A percentile compares a stretch with the other conserved stretches of the same genome.
Evolutionary conservation across 805 yeast genomes (phyloP).

Genomic region (Torulaspora franciscae): DNA sequence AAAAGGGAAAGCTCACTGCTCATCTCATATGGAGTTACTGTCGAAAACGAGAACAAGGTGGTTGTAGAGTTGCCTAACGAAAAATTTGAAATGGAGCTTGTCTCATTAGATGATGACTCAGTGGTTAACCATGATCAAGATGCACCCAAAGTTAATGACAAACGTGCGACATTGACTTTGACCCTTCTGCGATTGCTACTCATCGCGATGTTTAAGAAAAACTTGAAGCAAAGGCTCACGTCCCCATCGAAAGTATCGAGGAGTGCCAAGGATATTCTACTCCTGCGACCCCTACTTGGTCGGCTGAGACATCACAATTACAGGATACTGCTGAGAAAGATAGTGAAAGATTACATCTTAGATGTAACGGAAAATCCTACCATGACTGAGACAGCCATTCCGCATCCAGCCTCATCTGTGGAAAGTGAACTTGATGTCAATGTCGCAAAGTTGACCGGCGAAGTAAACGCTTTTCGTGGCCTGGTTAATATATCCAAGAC

Average conservation of each 20-base stretch:
- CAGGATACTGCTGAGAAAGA: constrained; percentile 25
- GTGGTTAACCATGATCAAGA: constrained; percentile 40
- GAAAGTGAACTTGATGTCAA: constrained; percentile 17
- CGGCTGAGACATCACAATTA: constrained; percentile 33
- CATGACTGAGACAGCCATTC: constrained; percentile 7
- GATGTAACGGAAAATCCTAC: constrained; percentile 20
- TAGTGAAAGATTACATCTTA: constrained; percentile 25
- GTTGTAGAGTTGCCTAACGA: constrained; percentile 61
- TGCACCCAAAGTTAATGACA: constrained; percentile 40
- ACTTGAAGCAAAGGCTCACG: constrained; percentile 26
- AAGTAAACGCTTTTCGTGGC: constrained; percentile 24
- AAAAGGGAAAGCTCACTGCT: constrained; percentile 69
- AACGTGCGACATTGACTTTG: constrained; percentile 36
- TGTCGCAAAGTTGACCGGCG: constrained; percentile 23
- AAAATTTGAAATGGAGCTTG: constrained; percentile 65
- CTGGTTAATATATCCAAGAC: constrained; percentile 25
- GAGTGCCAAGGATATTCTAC: constrained; percentile 19
- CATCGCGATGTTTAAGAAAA: constrained; percentile 40
- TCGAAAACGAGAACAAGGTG: constrained; percentile 59
- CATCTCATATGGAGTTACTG: constrained; percentile 61
- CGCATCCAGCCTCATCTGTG: background rate
- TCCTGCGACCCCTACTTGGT: constrained; percentile 33
- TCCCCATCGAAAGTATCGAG: constrained; percentile 10
- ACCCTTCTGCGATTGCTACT: constrained; percentile 34
- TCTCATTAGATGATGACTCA: constrained; percentile 39